Evolutionary conservation across 2,329 filamentous ascomycete genomes (phyloP), one percentile per base, ranked within the genome.

Genomic region (Pseudogymnoascus sp.): DNA sequence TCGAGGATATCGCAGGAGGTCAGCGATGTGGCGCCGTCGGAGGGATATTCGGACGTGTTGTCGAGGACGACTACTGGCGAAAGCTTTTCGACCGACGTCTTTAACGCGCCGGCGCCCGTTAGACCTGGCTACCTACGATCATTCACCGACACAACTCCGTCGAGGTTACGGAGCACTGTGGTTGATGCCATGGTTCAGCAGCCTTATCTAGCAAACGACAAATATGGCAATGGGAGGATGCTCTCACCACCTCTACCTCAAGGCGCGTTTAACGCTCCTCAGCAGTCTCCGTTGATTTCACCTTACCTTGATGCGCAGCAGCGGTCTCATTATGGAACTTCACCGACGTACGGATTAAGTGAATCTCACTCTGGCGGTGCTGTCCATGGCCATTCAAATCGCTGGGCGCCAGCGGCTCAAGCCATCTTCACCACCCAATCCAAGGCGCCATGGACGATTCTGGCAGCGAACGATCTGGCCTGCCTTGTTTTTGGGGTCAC

Each of bases 401-500:
- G 94, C 74, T 96, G 92, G 86, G 87, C 90, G 12, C 92, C 92
- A 6, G 90, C 91, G 42, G 90, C 93, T 4, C 94, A 99, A 74
- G 94, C 94, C 61, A 97, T 99, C 63, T 99, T 99, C 73, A 95
- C 93, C 6, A 99, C 94, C n/a, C 91, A 96, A 74, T 83, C 90
- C 12, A 86, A 89, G 66, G 84, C 91, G 7, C 94, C 93, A 2
- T 99, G 92, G 90, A 99, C 93, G 0, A 97, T 99, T 64, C 84
- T 97, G 61, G 91, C 94, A 2, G 94, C 94, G 59, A 99, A 99
- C 72, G 94, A 99, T 73, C 80, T 99, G 58, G 94, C 94, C 16
- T 99, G 94, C 75, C 80, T 99, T 45, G 88, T 97, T n/a, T 99
- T 97, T 76, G 94, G 94, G n/a, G 91, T 99, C 8, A 96, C 92